A percentile compares a stretch with the other conserved stretches of the same genome.
phyloP scores from a whole-genome alignment of 768 basidiomycete species.

The Leccinum sublutescens region DNA sequence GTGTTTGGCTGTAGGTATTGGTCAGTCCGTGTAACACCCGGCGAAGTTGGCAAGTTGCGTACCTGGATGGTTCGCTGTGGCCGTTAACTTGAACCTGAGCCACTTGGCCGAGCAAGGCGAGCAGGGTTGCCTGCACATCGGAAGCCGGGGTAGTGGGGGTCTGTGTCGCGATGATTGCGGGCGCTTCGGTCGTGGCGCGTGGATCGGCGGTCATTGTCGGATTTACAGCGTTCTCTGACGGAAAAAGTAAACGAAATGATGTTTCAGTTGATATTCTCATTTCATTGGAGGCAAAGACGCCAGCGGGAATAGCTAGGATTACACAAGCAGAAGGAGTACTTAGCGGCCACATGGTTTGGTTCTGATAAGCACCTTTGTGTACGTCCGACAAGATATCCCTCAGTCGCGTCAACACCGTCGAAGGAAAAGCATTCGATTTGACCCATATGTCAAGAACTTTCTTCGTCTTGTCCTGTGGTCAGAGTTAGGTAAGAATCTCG shows the following conservation, averaged over 20 bases:
- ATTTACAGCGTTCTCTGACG: slow-evolving; percentile 52
- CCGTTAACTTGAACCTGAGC: slow-evolving; percentile 47
- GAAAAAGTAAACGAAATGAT: slow-evolving; percentile 49
- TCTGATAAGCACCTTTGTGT: slow-evolving; percentile 87
- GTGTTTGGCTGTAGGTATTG: slow-evolving; percentile 54
- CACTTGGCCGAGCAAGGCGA: slow-evolving; percentile 70
- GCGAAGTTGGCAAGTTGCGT: slow-evolving; percentile 21
- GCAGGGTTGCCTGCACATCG: slow-evolving; percentile 59
- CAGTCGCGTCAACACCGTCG: slow-evolving; percentile 69
- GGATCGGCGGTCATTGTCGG: slow-evolving; percentile 37
- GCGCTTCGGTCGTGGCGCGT: slow-evolving; percentile 35
- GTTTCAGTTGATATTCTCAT: slow-evolving; percentile 70
- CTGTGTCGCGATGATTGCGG: slow-evolving; percentile 26
- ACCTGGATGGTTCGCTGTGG: slow-evolving; percentile 35
- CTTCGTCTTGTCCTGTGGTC: slow-evolving; percentile 87
- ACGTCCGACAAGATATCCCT: slow-evolving; percentile 63
- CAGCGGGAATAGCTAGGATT: slow-evolving; percentile 59
- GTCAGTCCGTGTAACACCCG: slow-evolving; percentile 2
- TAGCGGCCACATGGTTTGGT: slow-evolving; percentile 67
- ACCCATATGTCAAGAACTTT: slow-evolving; percentile 98
- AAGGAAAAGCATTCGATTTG: slow-evolving; percentile 86
- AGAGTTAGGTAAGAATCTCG: slow-evolving; percentile 34
- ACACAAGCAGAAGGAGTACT: slow-evolving; percentile 68
- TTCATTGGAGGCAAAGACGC: slow-evolving; percentile 41
- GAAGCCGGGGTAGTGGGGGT: slow-evolving; percentile 24